Evolutionary conservation across 495 filamentous ascomycete species (phyloP).

Genomic region (Acidiella bohemica): DNA sequence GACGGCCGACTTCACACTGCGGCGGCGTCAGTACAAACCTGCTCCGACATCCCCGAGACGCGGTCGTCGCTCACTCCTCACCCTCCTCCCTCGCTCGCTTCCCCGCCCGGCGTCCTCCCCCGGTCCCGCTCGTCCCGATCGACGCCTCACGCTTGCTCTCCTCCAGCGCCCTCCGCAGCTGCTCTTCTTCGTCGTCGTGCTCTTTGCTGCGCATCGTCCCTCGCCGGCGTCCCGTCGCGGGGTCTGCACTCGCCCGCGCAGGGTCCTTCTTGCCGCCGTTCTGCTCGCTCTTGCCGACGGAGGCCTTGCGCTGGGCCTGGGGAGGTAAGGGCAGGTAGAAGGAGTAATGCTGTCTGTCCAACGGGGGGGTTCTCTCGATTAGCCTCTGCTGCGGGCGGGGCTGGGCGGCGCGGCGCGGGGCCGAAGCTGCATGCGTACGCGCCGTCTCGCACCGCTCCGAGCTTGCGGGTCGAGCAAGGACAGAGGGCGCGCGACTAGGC

Average conservation of each 20-base stretch:
- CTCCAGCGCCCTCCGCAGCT: constrained; percentile 77
- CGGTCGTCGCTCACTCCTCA: constrained; percentile 57
- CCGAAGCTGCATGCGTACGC: constrained; percentile 13
- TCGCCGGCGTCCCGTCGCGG: constrained; percentile 55
- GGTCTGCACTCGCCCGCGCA: constrained; percentile 28
- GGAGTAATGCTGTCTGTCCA: constrained; percentile 52
- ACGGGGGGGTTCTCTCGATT: too few relatives aligned
- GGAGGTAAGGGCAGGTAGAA: constrained; percentile 51
- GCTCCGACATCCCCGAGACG: too few relatives aligned
- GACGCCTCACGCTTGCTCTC: constrained; percentile 69
- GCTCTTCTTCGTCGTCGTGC: constrained; percentile 89
- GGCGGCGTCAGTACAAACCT: background rate
- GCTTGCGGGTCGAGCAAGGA: background rate
- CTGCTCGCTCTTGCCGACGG: constrained; percentile 43
- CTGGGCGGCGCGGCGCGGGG: constrained; percentile 4
- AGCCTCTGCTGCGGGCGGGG: background rate
- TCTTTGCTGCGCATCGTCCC: constrained; percentile 98
- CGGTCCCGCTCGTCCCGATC: constrained; percentile 34
- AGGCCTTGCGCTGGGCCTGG: constrained; percentile 39
- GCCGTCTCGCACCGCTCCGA: too few relatives aligned
- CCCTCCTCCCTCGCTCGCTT: constrained; percentile 85
- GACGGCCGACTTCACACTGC: constrained; percentile 40
- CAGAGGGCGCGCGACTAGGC: too few relatives aligned
- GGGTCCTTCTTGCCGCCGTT: constrained; percentile 37
- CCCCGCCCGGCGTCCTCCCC: constrained; percentile 47